These are phyloP conservation scores for Parastagonospora nodorum DNA, from an alignment of 2,329 filamentous ascomycete species.

Conservation along the genomic window DNA sequence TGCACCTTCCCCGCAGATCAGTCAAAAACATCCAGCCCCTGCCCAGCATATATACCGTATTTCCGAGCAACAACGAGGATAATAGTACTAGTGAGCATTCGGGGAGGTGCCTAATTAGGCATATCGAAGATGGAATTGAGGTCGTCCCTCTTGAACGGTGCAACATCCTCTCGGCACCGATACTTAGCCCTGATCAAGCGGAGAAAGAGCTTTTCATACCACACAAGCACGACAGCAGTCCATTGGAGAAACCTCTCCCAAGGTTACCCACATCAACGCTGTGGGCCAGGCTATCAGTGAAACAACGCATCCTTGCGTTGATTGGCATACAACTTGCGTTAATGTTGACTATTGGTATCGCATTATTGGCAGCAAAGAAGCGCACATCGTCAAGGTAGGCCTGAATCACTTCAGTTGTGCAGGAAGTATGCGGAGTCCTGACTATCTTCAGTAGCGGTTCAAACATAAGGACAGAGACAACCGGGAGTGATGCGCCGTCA, in stretches of 20 bases:
- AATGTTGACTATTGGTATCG: constrained; percentile 19
- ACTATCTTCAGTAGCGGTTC: background rate
- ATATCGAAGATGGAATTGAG: constrained; percentile 37
- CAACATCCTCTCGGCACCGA: constrained; percentile 29
- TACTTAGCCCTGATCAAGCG: constrained; percentile 28
- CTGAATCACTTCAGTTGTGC: background rate
- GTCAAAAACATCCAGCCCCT: constrained; percentile 28
- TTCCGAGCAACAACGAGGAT: constrained; percentile 16
- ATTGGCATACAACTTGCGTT: constrained; percentile 25
- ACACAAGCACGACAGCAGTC: constrained; percentile 1
- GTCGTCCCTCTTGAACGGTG: constrained; percentile 36
- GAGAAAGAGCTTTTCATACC: constrained; percentile 35
- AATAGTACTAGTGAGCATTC: constrained; percentile 15
- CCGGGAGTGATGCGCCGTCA: constrained; percentile 1
- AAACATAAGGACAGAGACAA: background rate
- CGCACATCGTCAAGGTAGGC: constrained; percentile 12
- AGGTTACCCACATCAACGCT: constrained; percentile 17
- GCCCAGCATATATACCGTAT: constrained; percentile 35
- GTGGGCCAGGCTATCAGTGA: constrained; percentile 27
- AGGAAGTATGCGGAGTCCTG: background rate
- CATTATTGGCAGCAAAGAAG: constrained; percentile 15
- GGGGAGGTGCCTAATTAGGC: constrained; percentile 12
- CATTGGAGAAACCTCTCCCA: constrained; percentile 31
- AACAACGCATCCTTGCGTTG: constrained; percentile 25
- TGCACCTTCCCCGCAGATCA: constrained; percentile 32